A percentile compares a stretch with the other conserved stretches of the same genome.
Conservation (phyloP, 2,329 filamentous ascomycete genomes). For the Trichoderma brevicompactum region DNA sequence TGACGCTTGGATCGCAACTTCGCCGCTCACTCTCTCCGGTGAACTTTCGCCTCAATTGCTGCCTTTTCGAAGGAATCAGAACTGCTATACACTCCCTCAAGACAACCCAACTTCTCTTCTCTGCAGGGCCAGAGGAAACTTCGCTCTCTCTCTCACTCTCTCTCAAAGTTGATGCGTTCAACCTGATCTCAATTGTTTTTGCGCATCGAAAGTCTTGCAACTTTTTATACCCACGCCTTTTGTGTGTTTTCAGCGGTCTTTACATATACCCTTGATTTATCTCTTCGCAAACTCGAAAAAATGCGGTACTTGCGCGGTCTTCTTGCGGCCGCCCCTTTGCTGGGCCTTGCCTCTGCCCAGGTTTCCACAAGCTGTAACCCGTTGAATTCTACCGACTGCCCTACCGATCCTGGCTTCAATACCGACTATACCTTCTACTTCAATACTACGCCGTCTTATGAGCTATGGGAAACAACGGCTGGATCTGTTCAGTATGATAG, state of each 20-base stretch:
- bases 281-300: slow-evolving; percentile 8
- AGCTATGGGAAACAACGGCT: slow-evolving; percentile 70
- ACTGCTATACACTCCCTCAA: slow-evolving; percentile 8
- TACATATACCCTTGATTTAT: slow-evolving; percentile 1
- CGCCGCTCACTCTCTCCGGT: slow-evolving; percentile 25
- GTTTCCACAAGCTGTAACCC: slow-evolving; percentile 81
- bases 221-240: slow-evolving; percentile 13
- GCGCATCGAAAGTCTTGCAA: slow-evolving; percentile 12
- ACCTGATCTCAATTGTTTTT: not conserved
- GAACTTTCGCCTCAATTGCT: not conserved
- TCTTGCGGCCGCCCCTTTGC: slow-evolving; percentile 44
- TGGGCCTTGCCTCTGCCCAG: slow-evolving; percentile 65
- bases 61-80: not conserved
- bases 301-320: slow-evolving; percentile 34
- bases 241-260: not conserved
- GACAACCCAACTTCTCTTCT: slow-evolving; percentile 11
- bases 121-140: slow-evolving; percentile 27
- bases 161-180: slow-evolving; percentile 9
- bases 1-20: slow-evolving; percentile 3
- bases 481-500: slow-evolving; percentile 66
- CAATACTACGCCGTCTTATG: slow-evolving; percentile 62
- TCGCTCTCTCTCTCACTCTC: not conserved
- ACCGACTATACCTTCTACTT: slow-evolving; percentile 66
- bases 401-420: slow-evolving; percentile 71
- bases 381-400: slow-evolving; percentile 67